Conservation (phyloP, 2,329 filamentous ascomycete species). For the Aureobasidium sp. region DNA sequence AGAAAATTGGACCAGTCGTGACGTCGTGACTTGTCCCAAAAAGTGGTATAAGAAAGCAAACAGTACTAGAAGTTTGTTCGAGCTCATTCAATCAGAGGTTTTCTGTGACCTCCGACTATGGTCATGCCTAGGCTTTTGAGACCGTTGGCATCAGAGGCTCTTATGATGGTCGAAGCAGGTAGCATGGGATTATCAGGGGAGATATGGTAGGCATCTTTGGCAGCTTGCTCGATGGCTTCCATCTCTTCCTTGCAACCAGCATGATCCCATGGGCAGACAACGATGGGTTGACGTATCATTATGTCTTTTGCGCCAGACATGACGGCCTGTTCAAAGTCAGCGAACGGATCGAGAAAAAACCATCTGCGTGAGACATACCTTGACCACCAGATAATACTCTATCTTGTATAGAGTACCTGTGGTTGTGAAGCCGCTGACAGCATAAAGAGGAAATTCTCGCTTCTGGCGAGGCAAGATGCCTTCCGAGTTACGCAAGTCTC, state of each 20-base stretch:
- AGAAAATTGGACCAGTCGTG: not conserved
- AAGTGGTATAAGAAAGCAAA: not conserved
- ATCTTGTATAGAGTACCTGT: slow-evolving; percentile 94
- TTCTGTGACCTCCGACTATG: slow-evolving; percentile 53
- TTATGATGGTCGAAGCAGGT: slow-evolving; percentile 75
- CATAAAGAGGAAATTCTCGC: slow-evolving; percentile 80
- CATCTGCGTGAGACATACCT: slow-evolving; percentile 48
- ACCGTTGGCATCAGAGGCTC: slow-evolving; percentile 62
- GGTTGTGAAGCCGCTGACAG: slow-evolving; percentile 85
- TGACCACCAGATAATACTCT: slow-evolving; percentile 90
- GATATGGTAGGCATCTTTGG: slow-evolving; percentile 81
- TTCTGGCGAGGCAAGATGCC: slow-evolving; percentile 80
- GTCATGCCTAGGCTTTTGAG: slow-evolving; percentile 52
- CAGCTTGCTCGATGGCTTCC: slow-evolving; percentile 94
- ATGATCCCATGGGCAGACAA: slow-evolving; percentile 92
- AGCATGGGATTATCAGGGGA: slow-evolving; percentile 87
- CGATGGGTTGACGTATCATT: slow-evolving; percentile 78
- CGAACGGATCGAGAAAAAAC: not conserved
- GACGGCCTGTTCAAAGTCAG: slow-evolving; percentile 55
- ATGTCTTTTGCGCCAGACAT: slow-evolving; percentile 85
- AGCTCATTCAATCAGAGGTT: slow-evolving; percentile 56
- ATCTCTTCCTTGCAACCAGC: slow-evolving; percentile 97
- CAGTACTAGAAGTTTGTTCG: not conserved
- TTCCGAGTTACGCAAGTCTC: slow-evolving; percentile 77
- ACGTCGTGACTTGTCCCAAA: slow-evolving; percentile 1